phyloP scores from a whole-genome alignment of 495 filamentous ascomycete genomes.

The Podospora conica region DNA sequence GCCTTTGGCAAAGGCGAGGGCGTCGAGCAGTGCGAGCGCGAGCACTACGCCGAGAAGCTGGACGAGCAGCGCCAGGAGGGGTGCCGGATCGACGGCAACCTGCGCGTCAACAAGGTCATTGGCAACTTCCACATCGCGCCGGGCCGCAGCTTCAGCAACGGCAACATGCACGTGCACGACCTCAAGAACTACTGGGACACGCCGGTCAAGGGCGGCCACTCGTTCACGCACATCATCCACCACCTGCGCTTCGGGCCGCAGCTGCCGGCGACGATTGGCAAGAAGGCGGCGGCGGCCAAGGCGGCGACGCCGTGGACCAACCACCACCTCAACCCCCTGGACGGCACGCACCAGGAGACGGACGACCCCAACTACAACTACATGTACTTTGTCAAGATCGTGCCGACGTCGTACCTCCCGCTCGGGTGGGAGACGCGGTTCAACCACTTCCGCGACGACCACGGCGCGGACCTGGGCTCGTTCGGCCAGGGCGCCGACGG shows the following conservation, averaged over 20 bases:
- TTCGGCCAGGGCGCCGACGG: constrained; percentile 60
- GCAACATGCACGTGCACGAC: constrained; percentile 96
- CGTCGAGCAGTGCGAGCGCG: constrained; percentile 91
- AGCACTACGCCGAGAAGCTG: constrained; percentile 84
- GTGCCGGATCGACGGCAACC: constrained; percentile 86
- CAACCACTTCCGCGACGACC: constrained; percentile 25
- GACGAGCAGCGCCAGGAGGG: constrained; percentile 84
- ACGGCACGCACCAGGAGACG: constrained; percentile 69
- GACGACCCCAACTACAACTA: constrained; percentile 83
- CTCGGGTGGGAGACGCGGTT: constrained; percentile 61
- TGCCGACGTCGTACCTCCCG: constrained; percentile 88
- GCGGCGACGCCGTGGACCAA: constrained; percentile 68
- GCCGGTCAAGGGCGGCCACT: constrained; percentile 59
- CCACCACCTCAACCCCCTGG: constrained; percentile 89
- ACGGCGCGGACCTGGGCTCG: constrained; percentile 52
- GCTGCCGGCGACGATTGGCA: constrained; percentile 66
- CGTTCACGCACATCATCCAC: constrained; percentile 87
- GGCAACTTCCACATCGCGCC: constrained; percentile 99
- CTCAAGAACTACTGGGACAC: constrained; percentile 83
- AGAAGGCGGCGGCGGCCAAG: constrained; percentile 53
- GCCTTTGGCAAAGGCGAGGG: constrained; percentile 86
- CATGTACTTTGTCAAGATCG: constrained; percentile 99
- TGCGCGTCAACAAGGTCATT: constrained; percentile 95
- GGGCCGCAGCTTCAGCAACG: constrained; percentile 85
- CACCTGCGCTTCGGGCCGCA: constrained; percentile 88